phyloP scores from a whole-genome alignment of 495 filamentous ascomycete genomes.

The Astrothelium subdiscretum region DNA sequence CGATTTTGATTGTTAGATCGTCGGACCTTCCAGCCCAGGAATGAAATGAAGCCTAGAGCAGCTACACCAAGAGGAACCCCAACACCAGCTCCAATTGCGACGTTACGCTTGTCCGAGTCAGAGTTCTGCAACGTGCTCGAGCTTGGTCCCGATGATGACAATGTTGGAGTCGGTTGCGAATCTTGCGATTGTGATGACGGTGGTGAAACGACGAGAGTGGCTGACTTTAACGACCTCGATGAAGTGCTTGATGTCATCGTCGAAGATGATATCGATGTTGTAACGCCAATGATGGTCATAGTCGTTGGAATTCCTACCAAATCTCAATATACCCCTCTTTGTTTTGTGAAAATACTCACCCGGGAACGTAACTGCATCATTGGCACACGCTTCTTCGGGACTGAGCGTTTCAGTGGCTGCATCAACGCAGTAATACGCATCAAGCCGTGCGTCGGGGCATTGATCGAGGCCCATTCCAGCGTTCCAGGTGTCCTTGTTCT shows the following conservation, averaged over 20 bases:
- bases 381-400: neutral
- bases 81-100: neutral
- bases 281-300: neutral
- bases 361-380: neutral
- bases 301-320: neutral
- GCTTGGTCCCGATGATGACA: neutral
- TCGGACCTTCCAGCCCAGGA: neutral
- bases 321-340: neutral
- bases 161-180: neutral
- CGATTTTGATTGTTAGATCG: neutral
- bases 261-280: neutral
- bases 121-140: neutral
- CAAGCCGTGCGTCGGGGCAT: neutral
- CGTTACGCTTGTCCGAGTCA: neutral
- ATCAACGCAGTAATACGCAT: neutral
- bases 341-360: neutral
- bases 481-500: neutral
- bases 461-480: neutral
- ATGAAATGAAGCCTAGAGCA: neutral
- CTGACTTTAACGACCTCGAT: no score
- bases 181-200: neutral
- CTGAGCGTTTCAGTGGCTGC: neutral
- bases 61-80: neutral
- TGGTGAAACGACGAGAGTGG: neutral
- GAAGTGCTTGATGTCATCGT: neutral